Evolutionary conservation across 805 yeast species (phyloP).

Genomic region (Nakazawaea ishiwadae): DNA sequence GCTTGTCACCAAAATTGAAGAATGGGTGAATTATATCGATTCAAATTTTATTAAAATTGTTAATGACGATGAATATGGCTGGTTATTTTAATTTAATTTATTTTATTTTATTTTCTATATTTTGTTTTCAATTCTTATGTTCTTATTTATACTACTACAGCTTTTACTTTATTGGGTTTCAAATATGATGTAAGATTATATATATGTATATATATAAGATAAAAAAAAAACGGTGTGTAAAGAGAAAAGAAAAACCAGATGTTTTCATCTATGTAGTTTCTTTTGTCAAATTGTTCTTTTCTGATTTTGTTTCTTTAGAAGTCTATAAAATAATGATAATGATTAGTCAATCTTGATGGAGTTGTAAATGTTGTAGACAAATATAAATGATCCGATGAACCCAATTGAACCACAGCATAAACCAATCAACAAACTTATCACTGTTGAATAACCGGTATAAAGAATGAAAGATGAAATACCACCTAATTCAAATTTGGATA

Average conservation of each 20-base stretch:
- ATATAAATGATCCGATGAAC: conserved; percentile 65
- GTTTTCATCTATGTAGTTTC: too few species aligned
- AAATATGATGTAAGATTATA: too few species aligned
- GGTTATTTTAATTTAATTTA: conserved; percentile 3
- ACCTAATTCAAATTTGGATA: conserved; percentile 65
- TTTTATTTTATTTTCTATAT: neutral
- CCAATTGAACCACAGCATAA: conserved; percentile 88
- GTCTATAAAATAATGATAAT: neutral
- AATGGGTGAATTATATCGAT: conserved; percentile 10
- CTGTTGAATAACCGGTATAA: conserved; percentile 76
- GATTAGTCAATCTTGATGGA: conserved; percentile 78
- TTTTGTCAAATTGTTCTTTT: neutral
- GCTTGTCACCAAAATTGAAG: conserved; percentile 2
- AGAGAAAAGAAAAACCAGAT: too few species aligned
- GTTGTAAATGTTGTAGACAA: conserved; percentile 74
- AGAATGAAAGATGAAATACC: conserved; percentile 74
- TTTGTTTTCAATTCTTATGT: neutral
- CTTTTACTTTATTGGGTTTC: neutral
- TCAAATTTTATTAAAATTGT: neutral
- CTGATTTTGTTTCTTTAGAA: neutral
- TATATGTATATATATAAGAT: too few species aligned
- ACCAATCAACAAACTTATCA: conserved; percentile 69
- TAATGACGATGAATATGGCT: conserved; percentile 10
- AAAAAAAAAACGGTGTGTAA: too few species aligned
- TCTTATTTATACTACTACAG: neutral